These are phyloP conservation scores for Basidioascus undulatus DNA, from an alignment of 768 basidiomycete genomes.

Conservation along the genomic window DNA sequence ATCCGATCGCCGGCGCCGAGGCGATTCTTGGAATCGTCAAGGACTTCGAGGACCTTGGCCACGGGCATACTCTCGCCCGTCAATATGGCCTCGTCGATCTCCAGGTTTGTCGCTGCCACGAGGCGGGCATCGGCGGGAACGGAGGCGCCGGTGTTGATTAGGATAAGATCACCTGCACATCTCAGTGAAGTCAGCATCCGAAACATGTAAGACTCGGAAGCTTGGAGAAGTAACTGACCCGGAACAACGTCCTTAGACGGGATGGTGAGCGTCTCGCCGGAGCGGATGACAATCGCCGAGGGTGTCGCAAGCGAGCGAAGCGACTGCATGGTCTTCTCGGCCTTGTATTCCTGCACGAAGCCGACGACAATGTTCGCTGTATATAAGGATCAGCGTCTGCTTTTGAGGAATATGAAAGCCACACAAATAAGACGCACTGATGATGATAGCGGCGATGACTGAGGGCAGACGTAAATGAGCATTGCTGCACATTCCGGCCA, in stretches of 20 bases:
- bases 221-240: no score
- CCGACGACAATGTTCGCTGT: slow-evolving; percentile 18
- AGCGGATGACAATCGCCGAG: slow-evolving; percentile 24
- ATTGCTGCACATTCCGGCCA: background rate
- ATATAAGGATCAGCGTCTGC: background rate
- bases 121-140: slow-evolving; percentile 23
- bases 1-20: slow-evolving; percentile 24
- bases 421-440: no score
- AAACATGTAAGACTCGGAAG: background rate
- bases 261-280: slow-evolving; percentile 22
- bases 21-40: slow-evolving; percentile 14
- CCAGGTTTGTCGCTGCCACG: slow-evolving; percentile 25
- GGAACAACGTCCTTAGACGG: slow-evolving; percentile 25
- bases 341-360: slow-evolving; percentile 27
- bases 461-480: no score
- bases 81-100: slow-evolving; percentile 28
- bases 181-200: no score
- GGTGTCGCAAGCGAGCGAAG: slow-evolving; percentile 27
- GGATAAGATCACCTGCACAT: slow-evolving; percentile 25
- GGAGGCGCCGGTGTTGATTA: slow-evolving; percentile 18
- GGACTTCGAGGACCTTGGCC: slow-evolving; percentile 20
- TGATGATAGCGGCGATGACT: slow-evolving; percentile 27
- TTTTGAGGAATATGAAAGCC: slow-evolving; percentile 19
- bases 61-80: slow-evolving; percentile 32
- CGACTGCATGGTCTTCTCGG: slow-evolving; percentile 30